phyloP scores from a whole-genome alignment of 2,329 filamentous ascomycete genomes.

The Hymenoscyphus linearis region DNA sequence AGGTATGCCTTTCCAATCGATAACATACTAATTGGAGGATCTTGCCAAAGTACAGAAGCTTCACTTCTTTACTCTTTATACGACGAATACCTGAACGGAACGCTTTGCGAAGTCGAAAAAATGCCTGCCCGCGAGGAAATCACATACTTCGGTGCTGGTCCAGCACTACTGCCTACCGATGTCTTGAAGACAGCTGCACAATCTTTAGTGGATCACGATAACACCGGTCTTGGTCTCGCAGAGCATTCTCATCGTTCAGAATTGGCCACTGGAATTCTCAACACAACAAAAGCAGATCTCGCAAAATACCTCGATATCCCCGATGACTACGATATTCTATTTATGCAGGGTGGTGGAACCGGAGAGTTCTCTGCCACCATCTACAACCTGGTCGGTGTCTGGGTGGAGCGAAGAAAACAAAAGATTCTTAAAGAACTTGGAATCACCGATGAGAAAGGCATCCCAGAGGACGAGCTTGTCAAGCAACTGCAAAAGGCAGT shows the following conservation, averaged over 20 bases:
- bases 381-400: conserved; percentile 78
- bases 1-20: not conserved
- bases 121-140: conserved; percentile 73
- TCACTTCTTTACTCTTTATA: not conserved
- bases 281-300: conserved; percentile 70
- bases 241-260: conserved; percentile 87
- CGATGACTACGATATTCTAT: conserved; percentile 79
- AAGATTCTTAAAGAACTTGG: conserved; percentile 53
- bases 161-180: conserved; percentile 75
- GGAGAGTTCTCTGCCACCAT: conserved; percentile 80
- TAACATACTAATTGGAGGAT: not conserved
- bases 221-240: conserved; percentile 76
- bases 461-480: conserved; percentile 50
- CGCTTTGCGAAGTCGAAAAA: not conserved
- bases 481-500: conserved; percentile 58
- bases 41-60: not conserved
- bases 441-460: conserved; percentile 39
- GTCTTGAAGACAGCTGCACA: conserved; percentile 73
- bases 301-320: conserved; percentile 73
- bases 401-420: conserved; percentile 66
- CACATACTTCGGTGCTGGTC: conserved; percentile 85
- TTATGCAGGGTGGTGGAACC: conserved; percentile 81
- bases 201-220: conserved; percentile 76
- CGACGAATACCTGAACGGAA: not conserved
- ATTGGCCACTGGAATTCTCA: conserved; percentile 72